Evolutionary conservation across 2,329 filamentous ascomycete genomes (phyloP).

Genomic region (Fusarium palustre): DNA sequence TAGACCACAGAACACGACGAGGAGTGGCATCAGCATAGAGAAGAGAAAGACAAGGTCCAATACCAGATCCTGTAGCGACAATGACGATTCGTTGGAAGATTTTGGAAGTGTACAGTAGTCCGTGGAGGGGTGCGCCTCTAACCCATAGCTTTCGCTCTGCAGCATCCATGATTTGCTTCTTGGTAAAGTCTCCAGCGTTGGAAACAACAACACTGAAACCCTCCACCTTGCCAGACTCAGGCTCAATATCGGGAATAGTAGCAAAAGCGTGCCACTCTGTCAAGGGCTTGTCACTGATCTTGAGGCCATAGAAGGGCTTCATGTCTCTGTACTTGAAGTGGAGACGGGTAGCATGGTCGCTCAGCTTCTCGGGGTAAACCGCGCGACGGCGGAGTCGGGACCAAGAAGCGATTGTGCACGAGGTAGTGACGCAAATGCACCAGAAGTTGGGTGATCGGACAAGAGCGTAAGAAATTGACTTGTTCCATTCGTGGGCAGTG

Average conservation of each 20-base stretch:
- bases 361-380: slow-evolving; percentile 21
- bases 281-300: slow-evolving; percentile 26
- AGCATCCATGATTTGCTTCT: slow-evolving; percentile 22
- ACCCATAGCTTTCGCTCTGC: slow-evolving; percentile 17
- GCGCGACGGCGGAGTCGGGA: slow-evolving; percentile 6
- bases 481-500: slow-evolving; percentile 11
- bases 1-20: slow-evolving; percentile 17
- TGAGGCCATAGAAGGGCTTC: slow-evolving; percentile 25
- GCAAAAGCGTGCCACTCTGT: slow-evolving; percentile 24
- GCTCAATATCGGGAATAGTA: slow-evolving; percentile 19
- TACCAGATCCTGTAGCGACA: slow-evolving; percentile 16
- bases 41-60: slow-evolving; percentile 13
- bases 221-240: slow-evolving; percentile 15
- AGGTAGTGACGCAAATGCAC: slow-evolving; percentile 24
- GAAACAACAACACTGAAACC: slow-evolving; percentile 25
- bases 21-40: slow-evolving; percentile 15
- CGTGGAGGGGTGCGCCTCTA: slow-evolving; percentile 18
- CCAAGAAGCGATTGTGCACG: slow-evolving; percentile 17
- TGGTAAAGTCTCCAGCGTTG: slow-evolving; percentile 15
- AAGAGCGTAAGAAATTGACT: slow-evolving; percentile 2
- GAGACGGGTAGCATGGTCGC: slow-evolving; percentile 20
- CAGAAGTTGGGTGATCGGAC: slow-evolving; percentile 25
- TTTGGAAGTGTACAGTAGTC: slow-evolving; percentile 8
- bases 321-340: slow-evolving; percentile 30
- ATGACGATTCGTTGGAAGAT: slow-evolving; percentile 13